Percentiles rank a stretch among this genome's conserved stretches.
phyloP scores from a whole-genome alignment of 768 basidiomycete genomes.

The Russula foetens region DNA sequence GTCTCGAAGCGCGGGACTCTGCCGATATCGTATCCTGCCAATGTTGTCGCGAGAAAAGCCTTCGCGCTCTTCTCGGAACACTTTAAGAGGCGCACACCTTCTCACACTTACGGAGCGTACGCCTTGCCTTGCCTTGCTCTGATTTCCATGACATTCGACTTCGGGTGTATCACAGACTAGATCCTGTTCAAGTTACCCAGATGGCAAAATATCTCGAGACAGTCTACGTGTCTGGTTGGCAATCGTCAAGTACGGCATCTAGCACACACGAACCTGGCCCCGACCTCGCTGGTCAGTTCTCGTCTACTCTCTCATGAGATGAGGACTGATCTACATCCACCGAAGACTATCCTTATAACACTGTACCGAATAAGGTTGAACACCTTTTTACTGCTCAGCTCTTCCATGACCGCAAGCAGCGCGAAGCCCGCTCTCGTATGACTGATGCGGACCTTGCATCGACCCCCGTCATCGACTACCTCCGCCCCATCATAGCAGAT shows the following conservation, averaged over 20 bases:
- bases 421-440: conserved; percentile 65
- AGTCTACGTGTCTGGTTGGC: conserved; percentile 97
- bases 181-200: conserved; percentile 96
- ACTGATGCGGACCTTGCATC: conserved; percentile 61
- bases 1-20: conserved; percentile 91
- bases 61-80: conserved; percentile 70
- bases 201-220: conserved; percentile 99
- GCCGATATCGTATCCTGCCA: conserved; percentile 78
- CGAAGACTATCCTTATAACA: conserved; percentile 94
- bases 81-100: conserved; percentile 67
- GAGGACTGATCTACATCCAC: background rate
- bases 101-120: conserved; percentile 97
- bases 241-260: conserved; percentile 88
- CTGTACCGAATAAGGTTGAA: conserved; percentile 97
- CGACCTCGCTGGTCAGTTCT: conserved; percentile 79
- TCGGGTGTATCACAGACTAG: conserved; percentile 51
- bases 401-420: conserved; percentile 98
- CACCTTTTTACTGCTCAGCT: conserved; percentile 97
- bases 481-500: conserved; percentile 92
- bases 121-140: background rate
- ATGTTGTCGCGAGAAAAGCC: conserved; percentile 80
- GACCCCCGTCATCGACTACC: conserved; percentile 75
- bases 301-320: background rate
- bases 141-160: background rate
- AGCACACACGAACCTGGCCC: conserved; percentile 95